Base-by-base conservation (phyloP, 176 grass and related monocot genomes). In the Coix lacrymajobi region DNA sequence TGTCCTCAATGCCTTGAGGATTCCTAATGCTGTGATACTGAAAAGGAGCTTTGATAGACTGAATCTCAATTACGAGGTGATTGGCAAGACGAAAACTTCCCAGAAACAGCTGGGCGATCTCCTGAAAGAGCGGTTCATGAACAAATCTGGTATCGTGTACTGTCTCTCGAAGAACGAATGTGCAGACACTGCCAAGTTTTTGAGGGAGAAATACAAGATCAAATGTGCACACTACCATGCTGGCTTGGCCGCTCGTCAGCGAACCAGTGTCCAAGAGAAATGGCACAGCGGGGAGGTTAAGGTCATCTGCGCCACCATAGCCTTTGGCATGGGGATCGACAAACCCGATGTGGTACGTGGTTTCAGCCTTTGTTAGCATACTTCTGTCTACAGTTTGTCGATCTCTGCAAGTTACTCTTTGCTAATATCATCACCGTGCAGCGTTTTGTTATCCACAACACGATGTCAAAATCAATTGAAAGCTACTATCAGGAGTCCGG, bases 401-500 rank as follows among this genome's bases (percentile, higher is more conserved):
- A 3, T 67, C 43, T 28, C 37, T 61, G 66, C 31, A 60, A 56
- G 13, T 38, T 80, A 62, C 33, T 66, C 62, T 15, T 34, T 29
- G n/a, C 64, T 76, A 78, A 76, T 72, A 88, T 49, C 12, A 66
- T 37, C 60, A 77, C 11, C 4, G 4, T 54, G 66, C 87, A 94
- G 95, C 82, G 92, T 45, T 97, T 92, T 85, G 92, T 97, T 48
- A 89, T 97, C 54, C 92, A 94, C 84, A 88, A 98, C 62, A 98
- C 95, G 2, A 7, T 98, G 79, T 94, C 92, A 6, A 98, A 94
- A 86, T 94, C 95, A 13, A 98, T 98, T 45, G 95, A 98, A 78
- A 98, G 92, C 84, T 94, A 97, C 88, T 97, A 97, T 52, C 95
- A 97, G 79, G 92, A 97, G 57, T 97, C 95, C 11, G 95, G 88